These are phyloP conservation scores for Boletus subparvulus DNA, from an alignment of 768 basidiomycete species.

Conservation along the genomic window DNA sequence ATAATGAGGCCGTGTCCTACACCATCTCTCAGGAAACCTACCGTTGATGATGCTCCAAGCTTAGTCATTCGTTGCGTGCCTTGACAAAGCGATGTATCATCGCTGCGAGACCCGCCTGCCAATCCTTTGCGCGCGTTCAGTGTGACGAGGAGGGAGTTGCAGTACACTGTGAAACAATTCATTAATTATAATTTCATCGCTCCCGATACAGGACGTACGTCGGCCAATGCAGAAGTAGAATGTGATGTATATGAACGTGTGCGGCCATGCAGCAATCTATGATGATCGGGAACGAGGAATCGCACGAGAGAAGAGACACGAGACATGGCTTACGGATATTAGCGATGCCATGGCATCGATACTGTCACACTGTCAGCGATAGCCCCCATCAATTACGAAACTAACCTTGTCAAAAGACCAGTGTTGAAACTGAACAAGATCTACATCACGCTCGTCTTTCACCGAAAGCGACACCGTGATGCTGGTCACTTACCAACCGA, in stretches of 20 bases:
- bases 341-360: slow-evolving; percentile 55
- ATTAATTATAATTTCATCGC: neutral
- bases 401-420: slow-evolving; percentile 28
- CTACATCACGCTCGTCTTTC: slow-evolving; percentile 12
- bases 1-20: neutral
- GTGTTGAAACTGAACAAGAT: slow-evolving; percentile 52
- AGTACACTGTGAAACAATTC: slow-evolving; percentile 42
- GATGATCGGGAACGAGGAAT: neutral
- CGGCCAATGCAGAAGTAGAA: slow-evolving; percentile 63
- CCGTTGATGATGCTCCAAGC: slow-evolving; percentile 4
- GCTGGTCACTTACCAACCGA: neutral
- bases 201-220: slow-evolving; percentile 37
- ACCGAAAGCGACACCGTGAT: neutral
- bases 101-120: no score
- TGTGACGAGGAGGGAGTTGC: slow-evolving; percentile 58
- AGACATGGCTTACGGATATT: slow-evolving; percentile 38
- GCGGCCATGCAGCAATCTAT: slow-evolving; percentile 46
- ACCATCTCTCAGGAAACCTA: neutral
- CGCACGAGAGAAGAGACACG: neutral
- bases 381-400: neutral
- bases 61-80: slow-evolving; percentile 7
- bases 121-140: slow-evolving; percentile 44
- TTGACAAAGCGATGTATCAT: neutral
- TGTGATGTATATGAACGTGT: slow-evolving; percentile 54
- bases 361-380: slow-evolving; percentile 20